Percentiles rank a stretch among this genome's conserved stretches.
Evolutionary conservation across 1,284 basidiomycete genomes (phyloP).

Genomic region (Ceratobasidium sp.): DNA sequence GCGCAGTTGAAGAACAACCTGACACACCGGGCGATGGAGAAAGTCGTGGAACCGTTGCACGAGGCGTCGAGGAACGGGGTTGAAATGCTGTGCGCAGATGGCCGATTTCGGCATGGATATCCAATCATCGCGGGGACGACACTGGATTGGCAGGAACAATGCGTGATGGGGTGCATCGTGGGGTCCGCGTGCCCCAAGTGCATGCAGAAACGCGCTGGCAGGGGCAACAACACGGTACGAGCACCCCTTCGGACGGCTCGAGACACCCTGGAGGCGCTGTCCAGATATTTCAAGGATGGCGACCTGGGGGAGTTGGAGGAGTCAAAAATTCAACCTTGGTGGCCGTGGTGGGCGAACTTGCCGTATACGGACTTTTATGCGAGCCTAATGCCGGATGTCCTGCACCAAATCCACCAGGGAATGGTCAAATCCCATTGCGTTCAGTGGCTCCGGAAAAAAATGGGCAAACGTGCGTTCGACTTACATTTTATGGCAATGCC

Average conservation of each 20-base stretch:
- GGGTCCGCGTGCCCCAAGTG: conserved; percentile 32
- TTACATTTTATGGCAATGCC: conserved; percentile 27
- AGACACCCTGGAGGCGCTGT: neutral
- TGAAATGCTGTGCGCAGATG: conserved; percentile 48
- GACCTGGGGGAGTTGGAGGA: neutral
- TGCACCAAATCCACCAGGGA: conserved; percentile 57
- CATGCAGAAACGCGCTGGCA: neutral
- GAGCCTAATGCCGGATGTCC: conserved; percentile 53
- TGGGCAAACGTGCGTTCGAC: conserved; percentile 39
- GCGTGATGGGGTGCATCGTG: conserved; percentile 43
- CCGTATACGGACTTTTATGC: conserved; percentile 52
- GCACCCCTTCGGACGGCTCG: neutral
- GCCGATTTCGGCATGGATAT: conserved; percentile 1
- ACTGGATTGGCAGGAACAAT: conserved; percentile 51
- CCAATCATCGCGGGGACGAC: conserved; percentile 48
- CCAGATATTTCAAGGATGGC: neutral
- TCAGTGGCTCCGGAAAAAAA: conserved; percentile 37
- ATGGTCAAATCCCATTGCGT: conserved; percentile 53
- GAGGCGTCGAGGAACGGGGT: conserved; percentile 44
- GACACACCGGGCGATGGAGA: conserved; percentile 46
- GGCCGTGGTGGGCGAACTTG: conserved; percentile 53
- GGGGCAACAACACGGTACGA: neutral
- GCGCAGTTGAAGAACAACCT: conserved; percentile 9
- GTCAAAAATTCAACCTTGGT: neutral
- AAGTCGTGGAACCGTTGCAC: conserved; percentile 42